Percentiles rank a stretch among this genome's conserved stretches.
phyloP scores from a whole-genome alignment of 169 alveolate species.

The Perkinsus olseni region DNA sequence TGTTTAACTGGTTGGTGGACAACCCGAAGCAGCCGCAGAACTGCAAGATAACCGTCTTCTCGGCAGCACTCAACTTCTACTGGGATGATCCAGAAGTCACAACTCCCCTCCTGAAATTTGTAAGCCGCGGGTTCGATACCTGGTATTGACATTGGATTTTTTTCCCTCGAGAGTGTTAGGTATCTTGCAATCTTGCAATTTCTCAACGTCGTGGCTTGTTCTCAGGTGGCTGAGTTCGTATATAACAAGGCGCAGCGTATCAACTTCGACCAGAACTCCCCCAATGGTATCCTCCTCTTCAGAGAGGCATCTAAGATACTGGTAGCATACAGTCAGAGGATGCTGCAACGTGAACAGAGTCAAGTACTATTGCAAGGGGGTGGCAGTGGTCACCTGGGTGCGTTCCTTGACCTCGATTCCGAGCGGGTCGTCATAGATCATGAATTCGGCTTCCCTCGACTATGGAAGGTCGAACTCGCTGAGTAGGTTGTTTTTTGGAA shows the following conservation, averaged over 20 bases:
- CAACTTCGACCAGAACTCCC: slow-evolving; percentile 77
- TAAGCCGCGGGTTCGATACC: slow-evolving; percentile 46
- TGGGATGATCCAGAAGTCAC: slow-evolving; percentile 80
- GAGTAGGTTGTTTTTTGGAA: too few species aligned
- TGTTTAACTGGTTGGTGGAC: slow-evolving; percentile 76
- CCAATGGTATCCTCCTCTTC: slow-evolving; percentile 80
- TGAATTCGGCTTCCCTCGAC: too few species aligned
- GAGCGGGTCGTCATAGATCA: too few species aligned
- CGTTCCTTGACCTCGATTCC: too few species aligned
- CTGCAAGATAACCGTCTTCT: slow-evolving; percentile 44
- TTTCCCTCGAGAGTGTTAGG: too few species aligned
- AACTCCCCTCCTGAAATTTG: slow-evolving; percentile 77
- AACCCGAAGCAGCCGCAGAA: slow-evolving; percentile 64
- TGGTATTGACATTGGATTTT: slow-evolving; percentile 24
- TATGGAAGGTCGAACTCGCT: too few species aligned
- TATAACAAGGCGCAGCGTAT: slow-evolving; percentile 76
- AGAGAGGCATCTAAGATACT: slow-evolving; percentile 71
- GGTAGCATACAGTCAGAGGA: slow-evolving; percentile 23
- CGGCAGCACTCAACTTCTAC: slow-evolving; percentile 69
- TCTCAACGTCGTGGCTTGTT: slow-evolving; percentile 9
- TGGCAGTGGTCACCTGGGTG: too few species aligned
- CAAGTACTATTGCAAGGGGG: neutral
- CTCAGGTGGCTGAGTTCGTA: slow-evolving; percentile 52
- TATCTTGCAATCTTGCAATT: too few species aligned
- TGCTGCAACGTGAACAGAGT: neutral